Conservation (phyloP, 176 grass and related monocot species). For the Zoysia pacifica region DNA sequence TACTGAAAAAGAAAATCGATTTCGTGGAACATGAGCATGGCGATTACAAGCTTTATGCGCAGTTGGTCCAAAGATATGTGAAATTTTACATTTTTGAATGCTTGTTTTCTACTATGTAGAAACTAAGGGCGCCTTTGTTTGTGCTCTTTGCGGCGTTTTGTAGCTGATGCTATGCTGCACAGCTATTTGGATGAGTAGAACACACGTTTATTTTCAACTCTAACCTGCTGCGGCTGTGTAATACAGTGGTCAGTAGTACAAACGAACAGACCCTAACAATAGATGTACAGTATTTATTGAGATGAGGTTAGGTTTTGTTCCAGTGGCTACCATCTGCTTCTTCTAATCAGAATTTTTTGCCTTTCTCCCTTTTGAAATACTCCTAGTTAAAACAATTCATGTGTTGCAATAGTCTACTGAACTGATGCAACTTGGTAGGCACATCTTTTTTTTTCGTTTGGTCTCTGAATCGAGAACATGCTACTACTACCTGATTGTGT, state of each 20-base stretch:
- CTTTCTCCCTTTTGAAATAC: not conserved
- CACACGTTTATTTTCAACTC: no score
- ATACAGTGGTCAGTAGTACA: no score
- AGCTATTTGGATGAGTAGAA: no score
- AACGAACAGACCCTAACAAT: not conserved
- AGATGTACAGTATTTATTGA: constrained; percentile 12
- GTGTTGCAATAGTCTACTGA: not conserved
- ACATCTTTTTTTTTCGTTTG: not conserved
- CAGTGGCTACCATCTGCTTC: not conserved
- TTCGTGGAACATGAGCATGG: constrained; percentile 46
- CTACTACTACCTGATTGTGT: not conserved
- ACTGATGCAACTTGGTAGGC: not conserved
- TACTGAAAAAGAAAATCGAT: constrained; percentile 29
- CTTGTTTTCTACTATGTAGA: constrained; percentile 8
- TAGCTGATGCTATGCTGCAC: no score
- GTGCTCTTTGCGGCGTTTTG: no score
- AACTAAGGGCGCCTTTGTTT: no score
- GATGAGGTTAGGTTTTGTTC: not conserved
- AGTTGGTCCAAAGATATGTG: constrained; percentile 89
- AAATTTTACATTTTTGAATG: constrained; percentile 55
- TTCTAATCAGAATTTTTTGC: not conserved
- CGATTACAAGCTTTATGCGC: constrained; percentile 84
- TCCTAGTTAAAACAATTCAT: not conserved
- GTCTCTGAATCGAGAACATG: no score
- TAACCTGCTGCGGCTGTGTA: no score